Base-by-base conservation (phyloP, 2,329 filamentous ascomycete species). In the Pochonia chlamydosporia region DNA sequence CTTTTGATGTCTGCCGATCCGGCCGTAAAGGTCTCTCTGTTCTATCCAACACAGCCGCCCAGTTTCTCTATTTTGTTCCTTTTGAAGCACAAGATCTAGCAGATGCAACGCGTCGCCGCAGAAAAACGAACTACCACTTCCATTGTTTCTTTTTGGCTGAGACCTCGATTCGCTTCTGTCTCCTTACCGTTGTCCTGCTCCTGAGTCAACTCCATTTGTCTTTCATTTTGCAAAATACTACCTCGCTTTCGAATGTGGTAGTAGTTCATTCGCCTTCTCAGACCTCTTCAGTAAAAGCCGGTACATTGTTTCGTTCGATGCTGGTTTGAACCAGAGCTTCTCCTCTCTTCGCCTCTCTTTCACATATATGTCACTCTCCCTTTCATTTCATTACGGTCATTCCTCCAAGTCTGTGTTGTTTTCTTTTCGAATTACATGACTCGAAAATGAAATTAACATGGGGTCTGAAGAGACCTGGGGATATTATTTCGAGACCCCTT, bases 401-500 rank as follows among this genome's bases (percentile, higher is more conserved):
- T 6, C 33, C n/a, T 35, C 30, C 20, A 20, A 28, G 8, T 35
- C 16, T 39, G 35, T 13, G 9, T 39, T 13, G 35, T 39, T 21
- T 21, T 23, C 6, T 39, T 23, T 28, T 43, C 10, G 4, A 28
- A 28, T 28, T 35, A 24, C 16, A 30, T 21, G 33, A 20, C 7
- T 24, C 16, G 26, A 42, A 24, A 26, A 49, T 49, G 47, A 40
- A 40, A 20, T 39, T 13, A 33, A 11, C 31, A 10, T 46, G 43
- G 40, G 35, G 39, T 13, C 5, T 30, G 9, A 40, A 30, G 18
- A 40, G 44, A 18, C 48, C 44, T 3, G 33, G 40, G 8, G 44
- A 49, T 20, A 40, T 44, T n/a, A 47, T 47, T 13, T 39, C 48
- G 26, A 44, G 44, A 28, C 48, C 48, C 7, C 16, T 26, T 11